Evolutionary conservation across 768 basidiomycete species (phyloP), one percentile per base, ranked within the genome.

Genomic region (Paxillus involutus): DNA sequence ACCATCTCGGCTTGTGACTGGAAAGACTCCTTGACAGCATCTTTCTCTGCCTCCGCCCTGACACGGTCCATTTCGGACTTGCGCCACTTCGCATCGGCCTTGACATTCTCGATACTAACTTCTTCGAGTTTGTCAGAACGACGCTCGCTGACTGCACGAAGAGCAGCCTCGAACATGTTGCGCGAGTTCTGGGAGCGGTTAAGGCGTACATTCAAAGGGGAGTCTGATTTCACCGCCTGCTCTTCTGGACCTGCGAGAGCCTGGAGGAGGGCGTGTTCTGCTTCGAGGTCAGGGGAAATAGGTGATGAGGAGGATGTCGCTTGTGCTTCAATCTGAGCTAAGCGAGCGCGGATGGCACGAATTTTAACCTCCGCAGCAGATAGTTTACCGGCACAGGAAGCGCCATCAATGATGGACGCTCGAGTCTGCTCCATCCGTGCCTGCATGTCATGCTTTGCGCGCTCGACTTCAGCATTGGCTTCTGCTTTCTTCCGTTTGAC

Each of bases 161-260:
- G 80, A 36, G 88, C 90, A 14, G 89, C 91, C 44, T 91, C 89
- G 63, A 94, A 91, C 80, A 94, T 88, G 32, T 86, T 83, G 56
- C 75, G 78, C 4, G 89, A 84, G 65, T 92, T 94, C 53, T 79
- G 78, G 3, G 90, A 86, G 6, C 86, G 82, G 63, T 83, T 81
- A 29, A 90, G 66, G 51, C 84, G 80, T 49, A 73, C 68, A 55
- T 78, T 81, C 41, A 91, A 69, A 0, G 78, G 66, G 8, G 90
- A 89, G 44, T 80, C 77, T 2, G 82, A 66, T 62, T 78, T 82
- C 46, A 86, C 64, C 19, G 76, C 80, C 50, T 84, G 78, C 66
- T 93, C 91, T 66, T 94, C 90, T 1, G 88, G 82, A 6, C 66
- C 73, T 16, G 83, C 86, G 53, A 94, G 74, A 30, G 85, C 79